A percentile compares a stretch with the other conserved stretches of the same genome.
Conservation (phyloP, 371 early-diverging fungal species). For the Furculomyces boomerangus region DNA sequence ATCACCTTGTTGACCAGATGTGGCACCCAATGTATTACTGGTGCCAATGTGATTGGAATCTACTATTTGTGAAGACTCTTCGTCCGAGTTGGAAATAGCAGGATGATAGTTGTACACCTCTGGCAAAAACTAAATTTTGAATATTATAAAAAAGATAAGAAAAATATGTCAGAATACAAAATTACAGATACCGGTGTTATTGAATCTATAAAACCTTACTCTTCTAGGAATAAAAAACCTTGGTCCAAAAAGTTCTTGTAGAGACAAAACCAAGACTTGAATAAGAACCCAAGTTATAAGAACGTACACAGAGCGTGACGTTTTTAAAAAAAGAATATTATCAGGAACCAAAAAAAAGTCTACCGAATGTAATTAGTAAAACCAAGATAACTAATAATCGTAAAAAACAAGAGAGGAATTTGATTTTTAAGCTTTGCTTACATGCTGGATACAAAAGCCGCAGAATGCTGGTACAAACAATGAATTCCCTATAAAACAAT, state of each 20-base stretch:
- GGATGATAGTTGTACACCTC: slow-evolving; percentile 54
- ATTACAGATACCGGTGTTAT: background rate
- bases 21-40: too few species aligned
- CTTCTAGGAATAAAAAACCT: slow-evolving; percentile 47
- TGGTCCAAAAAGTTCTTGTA: slow-evolving; percentile 53
- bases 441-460: slow-evolving; percentile 33
- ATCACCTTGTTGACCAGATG: background rate
- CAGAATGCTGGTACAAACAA: slow-evolving; percentile 38
- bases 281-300: slow-evolving; percentile 28
- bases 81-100: slow-evolving; percentile 27
- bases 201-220: background rate
- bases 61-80: too few species aligned
- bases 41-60: too few species aligned
- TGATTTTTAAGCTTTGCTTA: background rate
- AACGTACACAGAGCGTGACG: slow-evolving; percentile 7
- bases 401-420: background rate
- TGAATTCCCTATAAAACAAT: slow-evolving; percentile 27
- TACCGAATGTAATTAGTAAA: too few species aligned
- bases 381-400: too few species aligned
- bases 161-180: slow-evolving; percentile 8
- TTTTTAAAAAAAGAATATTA: slow-evolving; percentile 16
- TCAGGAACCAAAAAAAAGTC: slow-evolving; percentile 25
- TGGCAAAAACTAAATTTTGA: slow-evolving; percentile 32
- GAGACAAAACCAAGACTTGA: slow-evolving; percentile 35
- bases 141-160: slow-evolving; percentile 22